Percentiles rank a stretch among this genome's conserved stretches.
These are phyloP conservation scores for Venturia effusa DNA, from an alignment of 2,329 filamentous ascomycete species.

Conservation along the genomic window DNA sequence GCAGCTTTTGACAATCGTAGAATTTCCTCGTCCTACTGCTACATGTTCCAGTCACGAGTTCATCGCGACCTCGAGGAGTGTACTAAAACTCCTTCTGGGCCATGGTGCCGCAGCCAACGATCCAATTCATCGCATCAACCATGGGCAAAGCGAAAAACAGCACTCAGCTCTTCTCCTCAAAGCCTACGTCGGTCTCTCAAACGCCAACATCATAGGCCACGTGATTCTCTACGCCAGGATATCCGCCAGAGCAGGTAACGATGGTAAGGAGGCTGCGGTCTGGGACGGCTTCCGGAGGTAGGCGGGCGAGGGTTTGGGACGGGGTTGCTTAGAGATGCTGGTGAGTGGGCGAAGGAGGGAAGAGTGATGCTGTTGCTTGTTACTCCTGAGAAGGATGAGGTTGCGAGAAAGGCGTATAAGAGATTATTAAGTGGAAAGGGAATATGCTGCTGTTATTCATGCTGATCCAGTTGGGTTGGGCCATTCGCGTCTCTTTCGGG, in stretches of 20 bases:
- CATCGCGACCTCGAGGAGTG: too few relatives aligned
- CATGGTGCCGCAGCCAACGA: too few relatives aligned
- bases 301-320: neutral
- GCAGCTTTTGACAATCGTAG: too few relatives aligned
- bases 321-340: neutral
- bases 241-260: neutral
- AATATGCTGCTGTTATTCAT: neutral
- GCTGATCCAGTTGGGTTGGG: neutral
- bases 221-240: neutral
- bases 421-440: neutral
- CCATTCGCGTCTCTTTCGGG: too few relatives aligned
- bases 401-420: neutral
- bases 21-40: too few relatives aligned
- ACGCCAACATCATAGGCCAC: neutral
- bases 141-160: too few relatives aligned
- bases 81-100: too few relatives aligned
- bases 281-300: neutral
- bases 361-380: neutral
- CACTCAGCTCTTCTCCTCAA: too few relatives aligned
- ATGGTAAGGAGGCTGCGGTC: neutral
- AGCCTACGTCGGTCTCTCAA: neutral
- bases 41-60: too few relatives aligned
- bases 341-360: neutral
- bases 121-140: too few relatives aligned
- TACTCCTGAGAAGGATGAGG: neutral